These are phyloP conservation scores for Drechmeria coniospora DNA, from an alignment of 2,329 filamentous ascomycete species.

Conservation along the genomic window DNA sequence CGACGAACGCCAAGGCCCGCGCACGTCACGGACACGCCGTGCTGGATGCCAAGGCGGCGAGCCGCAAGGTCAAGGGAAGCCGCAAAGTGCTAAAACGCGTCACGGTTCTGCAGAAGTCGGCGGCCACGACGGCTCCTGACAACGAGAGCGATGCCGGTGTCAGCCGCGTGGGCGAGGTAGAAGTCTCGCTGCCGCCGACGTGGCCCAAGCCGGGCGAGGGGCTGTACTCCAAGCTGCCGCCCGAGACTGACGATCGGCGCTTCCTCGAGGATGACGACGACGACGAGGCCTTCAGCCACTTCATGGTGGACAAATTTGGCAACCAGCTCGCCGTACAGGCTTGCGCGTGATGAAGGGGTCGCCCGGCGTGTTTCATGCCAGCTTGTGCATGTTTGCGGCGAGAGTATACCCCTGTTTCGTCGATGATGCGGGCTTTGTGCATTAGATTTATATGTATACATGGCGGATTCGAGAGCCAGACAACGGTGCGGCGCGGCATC, in stretches of 20 bases:
- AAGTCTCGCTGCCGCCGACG: conserved; percentile 20
- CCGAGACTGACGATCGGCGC: conserved; percentile 21
- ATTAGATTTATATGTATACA: no score
- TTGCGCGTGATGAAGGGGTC: conserved; percentile 12
- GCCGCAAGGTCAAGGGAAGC: conserved; percentile 15
- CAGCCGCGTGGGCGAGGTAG: conserved; percentile 7
- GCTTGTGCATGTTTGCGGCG: no score
- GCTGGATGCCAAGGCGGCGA: conserved; percentile 10
- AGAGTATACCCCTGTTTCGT: no score
- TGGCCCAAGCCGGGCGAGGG: conserved; percentile 25
- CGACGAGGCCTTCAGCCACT: conserved; percentile 28
- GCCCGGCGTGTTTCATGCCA: no score
- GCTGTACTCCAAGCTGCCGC: conserved; percentile 21
- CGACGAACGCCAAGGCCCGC: background rate
- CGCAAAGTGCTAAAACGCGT: conserved; percentile 18
- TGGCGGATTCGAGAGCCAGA: no score
- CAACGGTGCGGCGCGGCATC: no score
- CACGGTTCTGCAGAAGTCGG: conserved; percentile 11
- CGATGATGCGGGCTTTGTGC: no score
- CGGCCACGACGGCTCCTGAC: conserved; percentile 8
- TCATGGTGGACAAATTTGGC: conserved; percentile 22
- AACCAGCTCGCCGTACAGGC: conserved; percentile 18
- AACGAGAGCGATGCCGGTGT: no score
- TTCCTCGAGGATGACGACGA: conserved; percentile 24
- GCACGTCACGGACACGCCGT: conserved; percentile 15